Evolutionary conservation across 2,329 filamentous ascomycete genomes (phyloP).

Genomic region (Penicillium sp.): DNA sequence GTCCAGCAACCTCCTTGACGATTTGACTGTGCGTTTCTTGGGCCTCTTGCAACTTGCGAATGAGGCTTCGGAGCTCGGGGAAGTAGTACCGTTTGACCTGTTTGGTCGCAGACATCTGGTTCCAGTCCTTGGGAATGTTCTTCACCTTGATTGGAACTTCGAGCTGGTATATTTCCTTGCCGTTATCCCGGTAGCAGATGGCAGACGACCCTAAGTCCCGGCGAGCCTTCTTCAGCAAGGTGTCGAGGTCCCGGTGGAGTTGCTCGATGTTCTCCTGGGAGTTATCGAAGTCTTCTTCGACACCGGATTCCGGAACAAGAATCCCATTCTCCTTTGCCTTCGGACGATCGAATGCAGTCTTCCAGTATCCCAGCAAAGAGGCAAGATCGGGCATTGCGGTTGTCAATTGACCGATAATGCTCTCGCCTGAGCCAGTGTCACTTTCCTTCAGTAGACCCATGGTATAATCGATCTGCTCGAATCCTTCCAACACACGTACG

Average conservation of each 20-base stretch:
- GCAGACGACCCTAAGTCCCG: slow-evolving; percentile 70
- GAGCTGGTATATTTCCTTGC: slow-evolving; percentile 95
- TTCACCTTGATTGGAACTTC: slow-evolving; percentile 85
- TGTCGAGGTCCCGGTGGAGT: slow-evolving; percentile 69
- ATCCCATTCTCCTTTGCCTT: slow-evolving; percentile 77
- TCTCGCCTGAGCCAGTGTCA: slow-evolving; percentile 58
- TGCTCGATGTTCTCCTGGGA: slow-evolving; percentile 74
- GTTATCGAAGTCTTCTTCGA: slow-evolving; percentile 88
- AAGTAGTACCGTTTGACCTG: slow-evolving; percentile 94
- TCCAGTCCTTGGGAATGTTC: slow-evolving; percentile 78
- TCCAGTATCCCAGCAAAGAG: slow-evolving; percentile 76
- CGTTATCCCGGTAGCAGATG: slow-evolving; percentile 76
- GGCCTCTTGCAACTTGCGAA: slow-evolving; percentile 85
- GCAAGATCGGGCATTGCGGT: slow-evolving; percentile 80
- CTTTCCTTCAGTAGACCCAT: slow-evolving; percentile 74
- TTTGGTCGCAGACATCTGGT: slow-evolving; percentile 92
- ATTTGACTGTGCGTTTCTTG: slow-evolving; percentile 93
- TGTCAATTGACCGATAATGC: slow-evolving; percentile 80
- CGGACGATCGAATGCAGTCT: slow-evolving; percentile 80
- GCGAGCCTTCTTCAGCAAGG: slow-evolving; percentile 68
- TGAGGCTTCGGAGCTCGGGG: slow-evolving; percentile 72
- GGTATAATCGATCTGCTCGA: slow-evolving; percentile 96
- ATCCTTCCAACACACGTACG: slow-evolving; percentile 87
- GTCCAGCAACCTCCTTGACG: slow-evolving; percentile 75
- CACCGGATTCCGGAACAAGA: slow-evolving; percentile 78